Evolutionary conservation across 2,329 filamentous ascomycete genomes (phyloP).

Genomic region (Huntiella bhutanensis): DNA sequence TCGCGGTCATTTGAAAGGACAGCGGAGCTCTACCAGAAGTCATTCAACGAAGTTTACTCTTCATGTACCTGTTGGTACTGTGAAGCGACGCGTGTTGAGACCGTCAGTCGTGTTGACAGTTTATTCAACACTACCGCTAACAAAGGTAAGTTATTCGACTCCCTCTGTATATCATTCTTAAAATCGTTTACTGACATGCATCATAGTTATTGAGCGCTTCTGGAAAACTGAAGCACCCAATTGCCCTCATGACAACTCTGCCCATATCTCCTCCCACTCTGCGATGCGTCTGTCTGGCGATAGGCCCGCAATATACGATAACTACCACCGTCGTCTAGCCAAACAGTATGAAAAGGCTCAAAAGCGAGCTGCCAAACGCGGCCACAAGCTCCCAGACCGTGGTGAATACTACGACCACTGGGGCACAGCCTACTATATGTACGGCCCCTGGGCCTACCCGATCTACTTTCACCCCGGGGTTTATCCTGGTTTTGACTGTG

Average conservation of each 20-base stretch:
- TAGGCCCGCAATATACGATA: background rate
- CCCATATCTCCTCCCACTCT: slow-evolving; percentile 59
- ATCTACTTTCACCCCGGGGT: slow-evolving; percentile 24
- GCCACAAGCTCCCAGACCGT: slow-evolving; percentile 26
- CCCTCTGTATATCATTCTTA: background rate
- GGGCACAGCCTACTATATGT: slow-evolving; percentile 33
- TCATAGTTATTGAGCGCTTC: slow-evolving; percentile 21
- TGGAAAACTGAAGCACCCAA: slow-evolving; percentile 28
- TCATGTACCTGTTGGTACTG: slow-evolving; percentile 77
- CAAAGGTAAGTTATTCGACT: slow-evolving; percentile 18
- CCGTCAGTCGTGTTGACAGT: slow-evolving; percentile 20
- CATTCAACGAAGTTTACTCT: slow-evolving; percentile 47
- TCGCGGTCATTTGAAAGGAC: slow-evolving; percentile 54
- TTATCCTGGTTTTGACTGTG: slow-evolving; percentile 22
- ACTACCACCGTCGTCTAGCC: slow-evolving; percentile 24
- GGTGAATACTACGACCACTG: slow-evolving; percentile 34
- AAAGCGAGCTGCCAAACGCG: slow-evolving; percentile 28
- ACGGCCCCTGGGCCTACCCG: slow-evolving; percentile 27
- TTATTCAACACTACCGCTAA: slow-evolving; percentile 22
- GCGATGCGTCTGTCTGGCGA: slow-evolving; percentile 26
- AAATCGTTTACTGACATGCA: too few species aligned
- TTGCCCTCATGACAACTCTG: slow-evolving; percentile 36
- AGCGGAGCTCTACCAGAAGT: slow-evolving; percentile 45
- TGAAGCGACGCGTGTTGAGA: slow-evolving; percentile 29
- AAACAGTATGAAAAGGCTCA: slow-evolving; percentile 36